Base-by-base conservation (phyloP, 257 asterid genomes). In the Rauvolfia tetraphylla region DNA sequence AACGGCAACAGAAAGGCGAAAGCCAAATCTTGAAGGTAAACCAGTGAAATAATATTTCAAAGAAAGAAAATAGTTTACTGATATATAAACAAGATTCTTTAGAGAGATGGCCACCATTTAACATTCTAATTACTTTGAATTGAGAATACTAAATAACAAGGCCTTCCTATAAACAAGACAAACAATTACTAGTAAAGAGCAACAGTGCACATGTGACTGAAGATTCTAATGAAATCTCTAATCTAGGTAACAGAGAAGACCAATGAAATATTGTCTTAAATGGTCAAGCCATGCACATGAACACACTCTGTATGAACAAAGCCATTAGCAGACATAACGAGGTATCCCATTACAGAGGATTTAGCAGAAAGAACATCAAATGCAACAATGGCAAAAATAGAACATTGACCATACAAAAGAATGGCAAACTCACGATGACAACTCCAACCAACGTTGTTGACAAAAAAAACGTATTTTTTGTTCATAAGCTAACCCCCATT, bases 261-360 rank as follows among this genome's bases (percentile, higher is more conserved):
- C 3, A 0, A 13, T 42, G 57, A 69, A 4, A 8, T 65, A 3
- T 53, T 39, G 42, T n/a, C 41, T 36, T 34, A 7, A 38, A 68
- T 1, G 73, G 61, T 46, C 33, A 74, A 49, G 33, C 25, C 75
- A 41, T 57, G 51, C 80, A 56, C 49, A 56, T 77, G 12, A 63
- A 51, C 22, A 6, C 27, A 7, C 54, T 17, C 71, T 5, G 5
- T 36, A 11, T 25, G 36, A 57, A 58, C 66, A 9, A 25, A 58
- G 36, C 62, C 62, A 8, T 7, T 14, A 56, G 62, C 54, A 14
- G 0, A 3, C 10, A 63, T 63, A 33, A 18, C 4, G 20, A 62
- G 34, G n/a, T 5, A 33, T 17, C 71, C 42, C 31, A 38, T 20
- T 66, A 66, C 1, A 22, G 8, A 36, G 14, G 17, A 38, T 61